Conservation (phyloP, 192 early-diverging fungal genomes). For the Coemansia sp. region DNA sequence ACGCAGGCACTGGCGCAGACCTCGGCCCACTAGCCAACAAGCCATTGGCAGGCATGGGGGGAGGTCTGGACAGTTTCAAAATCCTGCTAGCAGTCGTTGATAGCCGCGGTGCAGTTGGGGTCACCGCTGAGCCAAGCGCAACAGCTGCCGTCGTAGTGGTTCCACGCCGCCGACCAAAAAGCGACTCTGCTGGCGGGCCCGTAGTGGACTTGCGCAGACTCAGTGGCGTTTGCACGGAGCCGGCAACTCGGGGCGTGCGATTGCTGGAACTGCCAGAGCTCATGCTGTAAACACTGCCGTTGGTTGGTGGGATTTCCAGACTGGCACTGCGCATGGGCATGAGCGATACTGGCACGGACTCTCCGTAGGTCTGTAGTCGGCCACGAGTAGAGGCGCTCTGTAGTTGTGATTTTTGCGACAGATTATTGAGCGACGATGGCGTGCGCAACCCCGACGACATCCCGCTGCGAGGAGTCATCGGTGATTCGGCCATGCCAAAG, state of each 20-base stretch:
- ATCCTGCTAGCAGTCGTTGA: neutral
- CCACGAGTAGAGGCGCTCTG: neutral
- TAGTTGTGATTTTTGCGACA: neutral
- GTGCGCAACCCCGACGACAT: slow-evolving; percentile 7
- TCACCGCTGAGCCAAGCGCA: neutral
- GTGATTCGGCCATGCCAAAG: neutral
- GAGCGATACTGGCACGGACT: slow-evolving; percentile 18
- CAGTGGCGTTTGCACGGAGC: neutral
- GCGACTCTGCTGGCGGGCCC: neutral
- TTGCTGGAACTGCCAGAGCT: neutral
- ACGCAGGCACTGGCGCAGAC: neutral
- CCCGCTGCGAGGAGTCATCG: neutral
- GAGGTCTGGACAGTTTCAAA: neutral
- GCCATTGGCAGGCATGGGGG: neutral
- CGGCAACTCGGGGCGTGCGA: neutral
- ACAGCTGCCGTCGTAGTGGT: neutral
- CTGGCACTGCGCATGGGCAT: slow-evolving; percentile 17
- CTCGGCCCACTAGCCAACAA: neutral
- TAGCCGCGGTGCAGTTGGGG: neutral
- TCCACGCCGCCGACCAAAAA: neutral
- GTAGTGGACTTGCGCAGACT: neutral
- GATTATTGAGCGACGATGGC: slow-evolving; percentile 2
- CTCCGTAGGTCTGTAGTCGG: neutral
- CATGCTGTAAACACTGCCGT: neutral
- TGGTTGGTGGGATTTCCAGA: slow-evolving; percentile 5